Evolutionary conservation across 2,329 filamentous ascomycete species (phyloP).

Genomic region (Pyrenochaeta sp.): DNA sequence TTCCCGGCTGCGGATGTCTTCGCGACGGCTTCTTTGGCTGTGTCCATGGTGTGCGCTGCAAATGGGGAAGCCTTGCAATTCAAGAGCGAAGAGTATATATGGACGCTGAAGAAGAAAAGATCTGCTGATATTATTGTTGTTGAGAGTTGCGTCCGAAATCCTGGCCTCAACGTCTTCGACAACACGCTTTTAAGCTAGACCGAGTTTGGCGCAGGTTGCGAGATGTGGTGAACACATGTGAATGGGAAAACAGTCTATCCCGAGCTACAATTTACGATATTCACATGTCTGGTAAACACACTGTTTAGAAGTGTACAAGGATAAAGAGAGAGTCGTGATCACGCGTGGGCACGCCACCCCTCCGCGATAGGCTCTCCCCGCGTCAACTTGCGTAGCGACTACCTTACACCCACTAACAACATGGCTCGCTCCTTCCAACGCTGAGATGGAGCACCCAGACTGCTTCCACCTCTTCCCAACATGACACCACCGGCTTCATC

Average conservation of each 20-base stretch:
- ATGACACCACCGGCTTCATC: slow-evolving; percentile 1
- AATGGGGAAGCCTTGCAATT: too few species aligned
- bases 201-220: slow-evolving; percentile 19
- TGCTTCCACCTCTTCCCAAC: background rate
- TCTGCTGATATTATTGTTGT: background rate
- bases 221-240: slow-evolving; percentile 3
- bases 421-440: slow-evolving; percentile 12
- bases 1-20: slow-evolving; percentile 27
- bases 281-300: too few species aligned
- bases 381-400: slow-evolving; percentile 33
- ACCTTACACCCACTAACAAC: slow-evolving; percentile 4
- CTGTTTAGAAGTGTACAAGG: background rate
- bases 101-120: background rate
- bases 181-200: slow-evolving; percentile 13
- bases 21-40: slow-evolving; percentile 25
- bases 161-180: background rate
- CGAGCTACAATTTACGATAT: too few species aligned
- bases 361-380: slow-evolving; percentile 32
- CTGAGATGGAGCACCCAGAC: slow-evolving; percentile 12
- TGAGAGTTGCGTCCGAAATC: too few species aligned
- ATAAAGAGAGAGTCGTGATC: background rate
- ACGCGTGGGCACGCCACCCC: slow-evolving; percentile 16
- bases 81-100: background rate
- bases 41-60: slow-evolving; percentile 30
- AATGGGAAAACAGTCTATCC: too few species aligned